Percentiles rank a stretch among this genome's conserved stretches.
These are phyloP conservation scores for Candida insectalens DNA, from an alignment of 805 yeast genomes.

Conservation along the genomic window DNA sequence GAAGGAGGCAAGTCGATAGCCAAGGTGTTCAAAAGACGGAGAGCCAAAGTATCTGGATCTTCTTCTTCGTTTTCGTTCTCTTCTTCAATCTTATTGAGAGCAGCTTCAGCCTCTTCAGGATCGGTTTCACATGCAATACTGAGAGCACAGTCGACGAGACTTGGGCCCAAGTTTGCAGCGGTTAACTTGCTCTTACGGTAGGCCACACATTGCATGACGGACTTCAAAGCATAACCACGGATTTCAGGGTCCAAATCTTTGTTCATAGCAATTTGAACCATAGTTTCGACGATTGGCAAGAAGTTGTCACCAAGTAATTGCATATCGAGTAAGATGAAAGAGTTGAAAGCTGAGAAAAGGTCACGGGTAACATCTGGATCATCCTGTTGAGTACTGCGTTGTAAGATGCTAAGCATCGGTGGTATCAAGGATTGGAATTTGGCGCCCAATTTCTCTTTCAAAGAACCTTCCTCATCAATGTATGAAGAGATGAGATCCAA, in stretches of 20 bases:
- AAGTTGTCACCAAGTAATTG: constrained; percentile 71
- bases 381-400: constrained; percentile 57
- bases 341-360: constrained; percentile 78
- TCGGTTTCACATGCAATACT: constrained; percentile 75
- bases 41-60: constrained; percentile 66
- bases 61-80: constrained; percentile 92
- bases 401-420: constrained; percentile 69
- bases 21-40: constrained; percentile 69
- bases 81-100: constrained; percentile 70
- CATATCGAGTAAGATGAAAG: constrained; percentile 66
- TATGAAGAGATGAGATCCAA: constrained; percentile 61
- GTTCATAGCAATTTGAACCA: constrained; percentile 68
- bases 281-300: constrained; percentile 56
- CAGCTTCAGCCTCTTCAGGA: constrained; percentile 58
- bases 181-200: constrained; percentile 75
- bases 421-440: constrained; percentile 65
- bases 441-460: constrained; percentile 29
- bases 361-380: constrained; percentile 66
- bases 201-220: constrained; percentile 67
- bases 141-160: constrained; percentile 62
- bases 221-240: constrained; percentile 76
- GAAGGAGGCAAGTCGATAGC: constrained; percentile 85
- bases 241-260: constrained; percentile 65
- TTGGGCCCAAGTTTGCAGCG: constrained; percentile 76
- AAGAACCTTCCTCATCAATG: constrained; percentile 50